These are phyloP conservation scores for Bipolaris sorokiniana DNA, from an alignment of 2,329 filamentous ascomycete genomes.

Conservation along the genomic window DNA sequence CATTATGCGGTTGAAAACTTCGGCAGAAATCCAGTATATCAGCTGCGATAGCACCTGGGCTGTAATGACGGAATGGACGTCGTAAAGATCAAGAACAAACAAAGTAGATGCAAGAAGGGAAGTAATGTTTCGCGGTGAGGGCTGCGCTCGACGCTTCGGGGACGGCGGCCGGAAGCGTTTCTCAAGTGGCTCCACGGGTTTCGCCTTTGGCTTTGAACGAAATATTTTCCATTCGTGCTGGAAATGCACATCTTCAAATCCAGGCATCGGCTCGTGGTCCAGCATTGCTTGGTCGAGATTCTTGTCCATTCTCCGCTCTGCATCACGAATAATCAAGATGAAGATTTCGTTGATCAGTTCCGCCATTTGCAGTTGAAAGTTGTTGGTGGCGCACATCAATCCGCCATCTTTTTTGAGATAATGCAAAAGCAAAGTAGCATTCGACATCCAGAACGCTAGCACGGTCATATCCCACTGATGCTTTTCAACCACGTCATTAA, in stretches of 20 bases:
- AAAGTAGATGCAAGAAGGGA: slow-evolving; percentile 93
- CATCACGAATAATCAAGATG: slow-evolving; percentile 94
- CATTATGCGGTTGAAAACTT: slow-evolving; percentile 98
- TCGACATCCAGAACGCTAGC: slow-evolving; percentile 97
- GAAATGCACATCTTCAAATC: slow-evolving; percentile 94
- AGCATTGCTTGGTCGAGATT: slow-evolving; percentile 92
- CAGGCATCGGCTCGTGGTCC: slow-evolving; percentile 96
- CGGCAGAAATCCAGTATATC: slow-evolving; percentile 93
- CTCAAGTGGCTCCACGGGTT: slow-evolving; percentile 82
- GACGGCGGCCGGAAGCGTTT: slow-evolving; percentile 92
- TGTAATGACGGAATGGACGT: slow-evolving; percentile 95
- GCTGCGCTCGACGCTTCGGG: slow-evolving; percentile 88
- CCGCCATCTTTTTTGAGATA: slow-evolving; percentile 95
- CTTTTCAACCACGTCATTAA: slow-evolving; percentile 93
- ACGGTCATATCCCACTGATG: slow-evolving; percentile 99
- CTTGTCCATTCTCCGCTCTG: slow-evolving; percentile 94
- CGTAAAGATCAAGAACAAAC: slow-evolving; percentile 97
- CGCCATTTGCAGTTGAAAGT: slow-evolving; percentile 91
- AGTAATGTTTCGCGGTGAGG: slow-evolving; percentile 92
- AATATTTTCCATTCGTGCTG: slow-evolving; percentile 99
- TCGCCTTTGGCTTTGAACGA: slow-evolving; percentile 86
- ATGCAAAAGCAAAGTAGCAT: slow-evolving; percentile 91
- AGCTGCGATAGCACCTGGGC: slow-evolving; percentile 91
- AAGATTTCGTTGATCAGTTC: slow-evolving; percentile 98
- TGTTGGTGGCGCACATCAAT: slow-evolving; percentile 77